Conservation (phyloP, 257 asterid genomes). For the Nicotiana undulata region DNA sequence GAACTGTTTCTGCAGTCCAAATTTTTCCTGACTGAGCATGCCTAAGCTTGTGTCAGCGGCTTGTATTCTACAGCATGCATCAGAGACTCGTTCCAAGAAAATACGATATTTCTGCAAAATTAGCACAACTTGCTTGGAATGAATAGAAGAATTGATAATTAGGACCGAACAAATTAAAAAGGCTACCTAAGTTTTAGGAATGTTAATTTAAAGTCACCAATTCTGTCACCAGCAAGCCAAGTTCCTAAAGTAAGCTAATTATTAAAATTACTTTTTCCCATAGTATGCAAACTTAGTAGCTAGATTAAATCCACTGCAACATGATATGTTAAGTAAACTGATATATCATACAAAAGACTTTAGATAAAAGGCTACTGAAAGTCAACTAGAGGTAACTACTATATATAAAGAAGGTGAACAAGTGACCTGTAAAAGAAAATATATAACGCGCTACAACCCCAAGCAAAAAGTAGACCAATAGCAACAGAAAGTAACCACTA, state of each 20-base stretch:
- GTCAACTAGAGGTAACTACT: neutral
- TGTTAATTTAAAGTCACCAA: neutral
- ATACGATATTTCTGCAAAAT: conserved; percentile 5
- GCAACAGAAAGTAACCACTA: neutral
- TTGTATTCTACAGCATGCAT: neutral
- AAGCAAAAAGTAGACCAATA: neutral
- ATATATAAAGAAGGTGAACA: neutral
- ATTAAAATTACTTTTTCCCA: neutral
- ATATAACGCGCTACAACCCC: neutral
- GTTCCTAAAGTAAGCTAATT: neutral
- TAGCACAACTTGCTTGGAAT: neutral
- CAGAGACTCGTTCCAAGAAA: neutral
- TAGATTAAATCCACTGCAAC: neutral
- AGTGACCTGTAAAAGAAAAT: neutral
- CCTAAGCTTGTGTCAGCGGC: neutral
- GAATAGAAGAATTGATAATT: neutral
- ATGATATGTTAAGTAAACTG: neutral
- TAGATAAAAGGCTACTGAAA: neutral
- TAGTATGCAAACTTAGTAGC: neutral
- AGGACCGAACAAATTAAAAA: neutral
- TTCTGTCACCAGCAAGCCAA: neutral
- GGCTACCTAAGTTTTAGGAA: neutral
- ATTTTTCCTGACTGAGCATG: neutral
- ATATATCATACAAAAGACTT: no score
- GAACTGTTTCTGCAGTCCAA: neutral